phyloP scores from a whole-genome alignment of 306 rosid genomes.

The Trifolium subterraneum region DNA sequence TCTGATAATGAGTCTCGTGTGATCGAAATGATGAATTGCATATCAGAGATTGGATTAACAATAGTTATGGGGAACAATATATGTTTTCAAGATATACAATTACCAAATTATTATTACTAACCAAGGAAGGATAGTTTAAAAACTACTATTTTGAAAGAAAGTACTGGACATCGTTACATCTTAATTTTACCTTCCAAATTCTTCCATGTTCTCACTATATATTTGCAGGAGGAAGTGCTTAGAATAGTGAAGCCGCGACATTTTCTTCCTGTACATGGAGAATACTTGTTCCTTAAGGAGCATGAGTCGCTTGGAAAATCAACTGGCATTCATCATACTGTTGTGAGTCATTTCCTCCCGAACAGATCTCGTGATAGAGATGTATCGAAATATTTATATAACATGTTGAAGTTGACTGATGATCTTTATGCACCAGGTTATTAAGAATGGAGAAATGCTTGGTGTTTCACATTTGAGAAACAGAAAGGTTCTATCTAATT shows the following conservation, averaged over 20 bases:
- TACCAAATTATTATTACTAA: constrained; percentile 24
- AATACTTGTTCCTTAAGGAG: constrained; percentile 93
- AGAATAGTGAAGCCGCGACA: constrained; percentile 96
- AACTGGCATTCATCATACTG: constrained; percentile 91
- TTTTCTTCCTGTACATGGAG: constrained; percentile 98
- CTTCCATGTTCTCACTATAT: constrained; percentile 30
- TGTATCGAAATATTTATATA: constrained; percentile 29
- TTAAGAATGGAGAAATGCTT: constrained; percentile 98
- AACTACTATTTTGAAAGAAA: constrained; percentile 23
- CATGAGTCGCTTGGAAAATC: constrained; percentile 95
- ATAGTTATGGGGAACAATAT: constrained; percentile 92
- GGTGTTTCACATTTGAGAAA: constrained; percentile 97
- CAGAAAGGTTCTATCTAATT: constrained; percentile 88
- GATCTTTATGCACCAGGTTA: constrained; percentile 65
- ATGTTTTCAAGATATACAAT: constrained; percentile 14
- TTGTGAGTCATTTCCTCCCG: constrained; percentile 67
- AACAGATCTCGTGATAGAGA: constrained; percentile 33
- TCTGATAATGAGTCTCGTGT: constrained; percentile 99
- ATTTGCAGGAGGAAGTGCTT: constrained; percentile 90
- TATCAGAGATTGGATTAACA: constrained; percentile 92
- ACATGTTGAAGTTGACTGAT: constrained; percentile 39
- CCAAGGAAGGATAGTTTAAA: constrained; percentile 4
- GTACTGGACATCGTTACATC: constrained; percentile 11
- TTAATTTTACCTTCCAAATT: constrained; percentile 16
- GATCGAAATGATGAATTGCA: constrained; percentile 92